These are phyloP conservation scores for Pleurotus eryngii DNA, from an alignment of 768 basidiomycete genomes.

Conservation along the genomic window DNA sequence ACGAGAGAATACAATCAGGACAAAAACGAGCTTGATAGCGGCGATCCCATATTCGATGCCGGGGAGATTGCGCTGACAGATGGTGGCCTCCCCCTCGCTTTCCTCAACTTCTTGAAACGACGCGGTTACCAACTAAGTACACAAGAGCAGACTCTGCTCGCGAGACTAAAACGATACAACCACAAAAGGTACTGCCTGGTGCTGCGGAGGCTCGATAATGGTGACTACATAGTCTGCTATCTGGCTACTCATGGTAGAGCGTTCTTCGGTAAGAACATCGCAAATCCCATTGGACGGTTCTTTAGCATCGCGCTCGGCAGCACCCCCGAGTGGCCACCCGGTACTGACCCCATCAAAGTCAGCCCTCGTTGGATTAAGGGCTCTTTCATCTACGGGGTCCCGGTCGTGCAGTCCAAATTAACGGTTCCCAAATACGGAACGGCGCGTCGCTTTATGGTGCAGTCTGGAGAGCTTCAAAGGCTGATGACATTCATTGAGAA, in stretches of 20 bases:
- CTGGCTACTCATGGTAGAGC: slow-evolving; percentile 31
- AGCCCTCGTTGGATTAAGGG: slow-evolving; percentile 24
- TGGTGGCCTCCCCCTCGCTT: slow-evolving; percentile 1
- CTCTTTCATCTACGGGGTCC: slow-evolving; percentile 31
- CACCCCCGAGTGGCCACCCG: slow-evolving; percentile 22
- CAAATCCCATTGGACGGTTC: slow-evolving; percentile 20
- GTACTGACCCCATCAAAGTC: slow-evolving; percentile 24
- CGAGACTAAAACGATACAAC: neutral
- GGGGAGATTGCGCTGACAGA: slow-evolving; percentile 3
- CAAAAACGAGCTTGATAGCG: neutral
- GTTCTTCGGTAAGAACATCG: slow-evolving; percentile 18
- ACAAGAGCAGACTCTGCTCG: slow-evolving; percentile 13
- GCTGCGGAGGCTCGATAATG: slow-evolving; percentile 23
- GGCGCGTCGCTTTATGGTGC: slow-evolving; percentile 3
- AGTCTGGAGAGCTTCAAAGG: slow-evolving; percentile 3
- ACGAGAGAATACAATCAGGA: neutral
- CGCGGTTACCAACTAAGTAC: slow-evolving; percentile 16
- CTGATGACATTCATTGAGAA: slow-evolving; percentile 4
- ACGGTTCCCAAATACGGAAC: slow-evolving; percentile 9
- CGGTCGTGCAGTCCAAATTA: slow-evolving; percentile 19
- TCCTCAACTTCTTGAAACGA: slow-evolving; percentile 1
- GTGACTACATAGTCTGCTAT: slow-evolving; percentile 32
- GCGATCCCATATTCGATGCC: neutral
- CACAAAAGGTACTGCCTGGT: slow-evolving; percentile 30
- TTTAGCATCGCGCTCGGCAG: slow-evolving; percentile 35